phyloP scores from a whole-genome alignment of 352 stramenopile genomes.

The Globisporangium acanthophoron region DNA sequence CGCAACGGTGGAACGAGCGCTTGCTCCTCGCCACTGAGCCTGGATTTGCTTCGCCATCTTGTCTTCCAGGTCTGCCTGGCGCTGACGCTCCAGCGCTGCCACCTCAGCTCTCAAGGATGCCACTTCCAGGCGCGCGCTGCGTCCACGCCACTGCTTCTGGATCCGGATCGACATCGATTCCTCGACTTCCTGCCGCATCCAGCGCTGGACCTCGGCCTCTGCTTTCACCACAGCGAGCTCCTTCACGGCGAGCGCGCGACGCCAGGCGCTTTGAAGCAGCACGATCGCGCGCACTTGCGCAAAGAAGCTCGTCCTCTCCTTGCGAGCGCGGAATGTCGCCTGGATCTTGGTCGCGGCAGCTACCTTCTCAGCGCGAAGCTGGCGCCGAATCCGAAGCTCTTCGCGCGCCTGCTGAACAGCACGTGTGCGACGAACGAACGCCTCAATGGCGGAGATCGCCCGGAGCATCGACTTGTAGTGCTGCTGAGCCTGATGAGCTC shows the following conservation, averaged over 20 bases:
- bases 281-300: slow-evolving; percentile 17
- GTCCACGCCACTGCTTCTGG: slow-evolving; percentile 28
- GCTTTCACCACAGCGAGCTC: slow-evolving; percentile 12
- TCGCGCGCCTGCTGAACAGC: slow-evolving; percentile 15
- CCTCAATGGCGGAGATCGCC: slow-evolving; percentile 24
- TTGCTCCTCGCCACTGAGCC: slow-evolving; percentile 18
- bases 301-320: slow-evolving; percentile 10
- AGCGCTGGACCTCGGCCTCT: slow-evolving; percentile 13
- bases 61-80: not conserved
- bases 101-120: slow-evolving; percentile 5
- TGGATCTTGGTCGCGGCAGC: slow-evolving; percentile 25
- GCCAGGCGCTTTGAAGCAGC: slow-evolving; percentile 29
- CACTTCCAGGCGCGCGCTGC: slow-evolving; percentile 12
- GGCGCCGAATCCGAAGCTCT: not conserved
- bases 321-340: slow-evolving; percentile 14
- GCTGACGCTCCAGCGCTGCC: slow-evolving; percentile 4
- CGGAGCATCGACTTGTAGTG: slow-evolving; percentile 20
- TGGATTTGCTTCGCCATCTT: slow-evolving; percentile 22
- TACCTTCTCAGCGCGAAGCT: slow-evolving; percentile 1
- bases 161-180: slow-evolving; percentile 25
- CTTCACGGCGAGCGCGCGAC: slow-evolving; percentile 13
- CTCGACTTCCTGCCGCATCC: slow-evolving; percentile 15
- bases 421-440: slow-evolving; percentile 16
- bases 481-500: slow-evolving; percentile 20
- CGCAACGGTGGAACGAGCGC: slow-evolving; percentile 10